Conservation (phyloP, 1,284 basidiomycete species). For the Phylloboletellus chloephorus region DNA sequence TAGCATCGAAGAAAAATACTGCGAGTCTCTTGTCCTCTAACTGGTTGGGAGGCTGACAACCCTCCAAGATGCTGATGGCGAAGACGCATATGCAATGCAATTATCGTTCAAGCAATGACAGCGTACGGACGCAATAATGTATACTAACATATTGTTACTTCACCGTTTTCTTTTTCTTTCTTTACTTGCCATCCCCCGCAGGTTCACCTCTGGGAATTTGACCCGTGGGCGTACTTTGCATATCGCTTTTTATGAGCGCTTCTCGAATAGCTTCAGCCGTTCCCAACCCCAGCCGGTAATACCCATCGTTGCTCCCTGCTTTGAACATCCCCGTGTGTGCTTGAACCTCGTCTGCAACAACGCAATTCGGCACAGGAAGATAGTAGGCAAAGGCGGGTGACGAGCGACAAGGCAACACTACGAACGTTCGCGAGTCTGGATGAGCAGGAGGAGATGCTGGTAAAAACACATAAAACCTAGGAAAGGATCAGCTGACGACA, state of each 20-base stretch:
- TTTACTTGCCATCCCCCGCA: constrained; percentile 3
- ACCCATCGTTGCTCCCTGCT: constrained; percentile 79
- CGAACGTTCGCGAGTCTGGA: constrained; percentile 62
- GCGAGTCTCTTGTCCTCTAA: constrained; percentile 40
- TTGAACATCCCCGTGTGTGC: constrained; percentile 91
- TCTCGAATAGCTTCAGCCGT: constrained; percentile 57
- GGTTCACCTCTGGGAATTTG: background rate
- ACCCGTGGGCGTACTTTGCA: background rate
- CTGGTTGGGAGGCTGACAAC: constrained; percentile 9
- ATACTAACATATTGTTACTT: constrained; percentile 10
- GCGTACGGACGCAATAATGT: constrained; percentile 1
- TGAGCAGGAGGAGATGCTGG: constrained; percentile 56
- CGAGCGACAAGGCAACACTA: constrained; percentile 59
- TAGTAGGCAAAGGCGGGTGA: constrained; percentile 54
- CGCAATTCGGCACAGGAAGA: constrained; percentile 55
- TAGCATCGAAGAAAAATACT: constrained; percentile 86
- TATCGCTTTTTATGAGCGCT: constrained; percentile 36
- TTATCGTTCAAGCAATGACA: constrained; percentile 47
- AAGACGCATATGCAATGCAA: constrained; percentile 89
- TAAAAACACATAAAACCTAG: constrained; percentile 73
- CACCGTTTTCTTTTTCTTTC: no score
- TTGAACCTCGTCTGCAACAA: constrained; percentile 75
- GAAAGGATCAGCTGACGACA: constrained; percentile 9
- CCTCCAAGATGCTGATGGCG: constrained; percentile 78
- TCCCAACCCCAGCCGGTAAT: constrained; percentile 78